These are phyloP conservation scores for Penicillium pancosmium DNA, from an alignment of 495 filamentous ascomycete species.

Conservation along the genomic window DNA sequence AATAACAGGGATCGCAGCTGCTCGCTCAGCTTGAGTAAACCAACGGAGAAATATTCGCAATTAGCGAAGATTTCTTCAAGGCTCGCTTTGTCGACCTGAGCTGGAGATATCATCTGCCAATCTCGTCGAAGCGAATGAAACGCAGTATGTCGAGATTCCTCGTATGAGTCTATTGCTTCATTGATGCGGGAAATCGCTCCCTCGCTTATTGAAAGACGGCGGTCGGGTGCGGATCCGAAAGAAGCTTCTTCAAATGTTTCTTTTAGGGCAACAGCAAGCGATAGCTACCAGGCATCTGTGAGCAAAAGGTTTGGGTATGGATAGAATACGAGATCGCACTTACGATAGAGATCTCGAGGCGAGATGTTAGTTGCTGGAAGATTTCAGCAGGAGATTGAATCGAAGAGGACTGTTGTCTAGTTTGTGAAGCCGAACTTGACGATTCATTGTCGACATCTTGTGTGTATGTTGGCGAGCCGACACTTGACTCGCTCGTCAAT, in stretches of 20 bases:
- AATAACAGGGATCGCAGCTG: conserved; percentile 76
- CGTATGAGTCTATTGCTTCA: conserved; percentile 78
- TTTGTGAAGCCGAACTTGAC: background rate
- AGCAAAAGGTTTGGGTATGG: background rate
- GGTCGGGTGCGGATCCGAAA: conserved; percentile 65
- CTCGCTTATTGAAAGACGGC: conserved; percentile 71
- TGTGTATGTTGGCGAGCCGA: conserved; percentile 2
- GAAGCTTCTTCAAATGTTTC: conserved; percentile 87
- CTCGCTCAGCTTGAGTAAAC: conserved; percentile 83
- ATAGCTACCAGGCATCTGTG: conserved; percentile 55
- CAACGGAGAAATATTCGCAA: conserved; percentile 92
- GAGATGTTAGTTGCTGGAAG: background rate
- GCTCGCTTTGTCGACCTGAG: conserved; percentile 79
- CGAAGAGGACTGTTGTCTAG: background rate
- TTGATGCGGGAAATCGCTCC: conserved; percentile 75
- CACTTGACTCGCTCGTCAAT: conserved; percentile 9
- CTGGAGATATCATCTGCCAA: conserved; percentile 64
- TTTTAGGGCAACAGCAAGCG: conserved; percentile 83
- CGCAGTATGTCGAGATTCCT: conserved; percentile 69
- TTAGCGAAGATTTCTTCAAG: conserved; percentile 95
- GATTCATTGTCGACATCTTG: background rate
- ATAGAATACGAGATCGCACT: conserved; percentile 20
- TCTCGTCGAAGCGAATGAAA: conserved; percentile 76
- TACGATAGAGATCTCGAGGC: background rate
- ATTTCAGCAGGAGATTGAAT: background rate